Evolutionary conservation across 306 rosid genomes (phyloP).

Genomic region (Lathyrus aphaca): DNA sequence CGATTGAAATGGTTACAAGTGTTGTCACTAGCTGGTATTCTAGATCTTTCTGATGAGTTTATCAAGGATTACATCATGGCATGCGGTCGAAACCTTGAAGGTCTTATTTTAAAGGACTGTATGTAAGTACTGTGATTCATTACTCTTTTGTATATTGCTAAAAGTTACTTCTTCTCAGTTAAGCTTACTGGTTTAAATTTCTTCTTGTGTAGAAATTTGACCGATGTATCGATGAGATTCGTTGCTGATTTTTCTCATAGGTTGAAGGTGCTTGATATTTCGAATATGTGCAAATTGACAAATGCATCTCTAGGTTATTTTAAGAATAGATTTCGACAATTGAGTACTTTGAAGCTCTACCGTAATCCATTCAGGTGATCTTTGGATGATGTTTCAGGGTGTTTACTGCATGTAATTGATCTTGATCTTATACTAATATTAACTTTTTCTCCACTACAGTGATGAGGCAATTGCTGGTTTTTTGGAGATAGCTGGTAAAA

Average conservation of each 20-base stretch:
- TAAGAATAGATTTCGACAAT: constrained; percentile 57
- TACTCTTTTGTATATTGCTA: no score
- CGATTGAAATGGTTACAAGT: constrained; percentile 66
- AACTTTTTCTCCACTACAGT: constrained; percentile 44
- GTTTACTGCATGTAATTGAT: background rate
- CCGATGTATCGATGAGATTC: constrained; percentile 64
- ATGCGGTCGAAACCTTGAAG: constrained; percentile 68
- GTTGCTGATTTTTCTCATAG: constrained; percentile 64
- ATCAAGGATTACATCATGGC: constrained; percentile 49
- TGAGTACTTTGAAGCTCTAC: constrained; percentile 63
- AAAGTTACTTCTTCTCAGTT: no score
- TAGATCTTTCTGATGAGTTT: constrained; percentile 55
- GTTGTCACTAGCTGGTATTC: constrained; percentile 70
- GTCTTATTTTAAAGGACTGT: constrained; percentile 74
- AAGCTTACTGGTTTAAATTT: background rate
- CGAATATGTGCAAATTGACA: constrained; percentile 57
- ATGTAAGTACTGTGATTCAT: constrained; percentile 41
- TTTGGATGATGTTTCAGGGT: background rate
- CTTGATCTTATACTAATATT: constrained; percentile 8
- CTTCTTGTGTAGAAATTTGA: constrained; percentile 66
- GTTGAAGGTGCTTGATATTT: constrained; percentile 62
- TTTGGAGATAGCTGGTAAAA: constrained; percentile 60
- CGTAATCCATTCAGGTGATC: constrained; percentile 73
- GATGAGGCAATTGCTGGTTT: constrained; percentile 88
- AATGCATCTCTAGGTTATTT: constrained; percentile 66